phyloP scores from a whole-genome alignment of 2,329 filamentous ascomycete genomes.

The Trichoderma cornu-damae region DNA sequence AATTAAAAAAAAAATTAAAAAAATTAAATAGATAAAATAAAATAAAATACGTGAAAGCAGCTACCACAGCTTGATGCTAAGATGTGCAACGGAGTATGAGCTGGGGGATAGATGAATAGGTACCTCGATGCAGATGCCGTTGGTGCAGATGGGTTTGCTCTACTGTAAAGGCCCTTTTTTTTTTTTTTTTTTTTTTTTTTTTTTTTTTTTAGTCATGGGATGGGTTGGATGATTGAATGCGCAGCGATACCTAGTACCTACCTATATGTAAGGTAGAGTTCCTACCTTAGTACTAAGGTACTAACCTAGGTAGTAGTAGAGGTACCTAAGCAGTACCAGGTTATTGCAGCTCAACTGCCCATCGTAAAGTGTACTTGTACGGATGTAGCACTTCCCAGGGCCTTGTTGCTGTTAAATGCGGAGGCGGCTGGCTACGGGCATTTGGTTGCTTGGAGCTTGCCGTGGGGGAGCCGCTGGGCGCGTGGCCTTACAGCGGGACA shows the following conservation, averaged over 20 bases:
- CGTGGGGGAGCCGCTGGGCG: slow-evolving; percentile 6
- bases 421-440: slow-evolving; percentile 3
- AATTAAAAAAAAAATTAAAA: background rate
- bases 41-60: too few species aligned
- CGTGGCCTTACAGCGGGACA: background rate
- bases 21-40: too few species aligned
- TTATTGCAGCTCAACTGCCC: too few species aligned
- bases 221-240: background rate
- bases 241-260: background rate
- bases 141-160: background rate
- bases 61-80: background rate
- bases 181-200: too few species aligned
- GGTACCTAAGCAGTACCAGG: too few species aligned
- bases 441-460: background rate
- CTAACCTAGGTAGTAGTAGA: too few species aligned
- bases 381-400: background rate
- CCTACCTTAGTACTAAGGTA: too few species aligned
- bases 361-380: too few species aligned
- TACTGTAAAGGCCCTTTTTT: background rate
- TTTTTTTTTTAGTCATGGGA: too few species aligned
- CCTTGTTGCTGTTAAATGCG: slow-evolving; percentile 3
- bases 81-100: background rate
- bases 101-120: background rate
- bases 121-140: background rate
- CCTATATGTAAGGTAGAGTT: too few species aligned